Conservation (phyloP, 345 rosid genomes). For the Capsella bursapastoris region DNA sequence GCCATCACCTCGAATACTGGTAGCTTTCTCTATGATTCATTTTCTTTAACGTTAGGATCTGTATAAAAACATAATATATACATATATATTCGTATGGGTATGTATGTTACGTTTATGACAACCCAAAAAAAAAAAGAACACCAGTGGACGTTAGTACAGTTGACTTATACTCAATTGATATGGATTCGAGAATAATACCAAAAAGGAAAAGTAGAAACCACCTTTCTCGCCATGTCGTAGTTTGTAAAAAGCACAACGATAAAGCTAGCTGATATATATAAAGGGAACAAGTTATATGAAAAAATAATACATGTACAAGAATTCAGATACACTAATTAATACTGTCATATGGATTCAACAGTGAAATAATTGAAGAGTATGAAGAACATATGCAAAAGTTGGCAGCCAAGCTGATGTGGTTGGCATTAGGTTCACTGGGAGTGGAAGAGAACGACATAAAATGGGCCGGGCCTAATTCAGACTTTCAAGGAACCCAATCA, state of each 20-base stretch:
- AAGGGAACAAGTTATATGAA: no score
- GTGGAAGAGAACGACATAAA: slow-evolving; percentile 55
- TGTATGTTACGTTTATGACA: background rate
- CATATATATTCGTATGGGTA: no score
- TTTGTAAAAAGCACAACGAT: slow-evolving; percentile 47
- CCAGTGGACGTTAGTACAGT: slow-evolving; percentile 34
- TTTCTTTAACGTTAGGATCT: background rate
- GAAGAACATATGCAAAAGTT: slow-evolving; percentile 69
- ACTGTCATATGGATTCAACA: slow-evolving; percentile 30
- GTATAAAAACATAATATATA: no score
- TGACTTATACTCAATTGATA: slow-evolving; percentile 1
- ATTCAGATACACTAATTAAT: slow-evolving; percentile 1
- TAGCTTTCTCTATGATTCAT: slow-evolving; percentile 26
- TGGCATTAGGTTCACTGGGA: slow-evolving; percentile 70
- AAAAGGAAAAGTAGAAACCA: slow-evolving; percentile 27
- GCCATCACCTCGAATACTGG: slow-evolving; percentile 65
- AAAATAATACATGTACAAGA: background rate
- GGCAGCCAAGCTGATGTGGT: slow-evolving; percentile 69
- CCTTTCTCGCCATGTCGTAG: slow-evolving; percentile 29
- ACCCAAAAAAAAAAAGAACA: slow-evolving; percentile 7
- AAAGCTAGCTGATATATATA: slow-evolving; percentile 33
- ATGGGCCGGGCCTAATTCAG: slow-evolving; percentile 64
- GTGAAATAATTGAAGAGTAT: slow-evolving; percentile 63
- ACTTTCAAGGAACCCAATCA: slow-evolving; percentile 51
- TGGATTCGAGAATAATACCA: slow-evolving; percentile 19